These are phyloP conservation scores for Polytrichum formosum DNA, from an alignment of 225 moss, liverwort and hornwort species.

Conservation along the genomic window DNA sequence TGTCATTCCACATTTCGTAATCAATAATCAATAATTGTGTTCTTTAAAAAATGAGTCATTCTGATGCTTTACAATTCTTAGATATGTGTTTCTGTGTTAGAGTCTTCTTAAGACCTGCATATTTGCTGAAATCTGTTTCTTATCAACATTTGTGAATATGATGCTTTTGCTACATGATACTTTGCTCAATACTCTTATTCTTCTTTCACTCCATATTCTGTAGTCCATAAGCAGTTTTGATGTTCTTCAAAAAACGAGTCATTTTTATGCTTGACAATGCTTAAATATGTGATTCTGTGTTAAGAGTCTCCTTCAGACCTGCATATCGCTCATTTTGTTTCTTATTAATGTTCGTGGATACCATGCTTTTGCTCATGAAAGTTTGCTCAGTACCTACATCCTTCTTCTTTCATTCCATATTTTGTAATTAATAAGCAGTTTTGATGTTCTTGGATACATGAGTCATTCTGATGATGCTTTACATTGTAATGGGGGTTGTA, in stretches of 20 bases:
- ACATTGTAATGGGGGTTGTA: no score
- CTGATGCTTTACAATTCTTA: no score
- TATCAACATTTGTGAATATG: background rate
- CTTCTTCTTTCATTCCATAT: background rate
- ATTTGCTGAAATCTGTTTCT: background rate
- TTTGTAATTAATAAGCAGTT: background rate
- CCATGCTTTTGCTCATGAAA: background rate
- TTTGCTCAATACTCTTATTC: no score
- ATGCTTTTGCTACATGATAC: background rate
- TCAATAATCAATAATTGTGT: background rate
- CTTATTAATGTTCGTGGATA: background rate
- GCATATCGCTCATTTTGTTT: background rate
- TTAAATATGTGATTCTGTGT: background rate
- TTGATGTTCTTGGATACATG: background rate
- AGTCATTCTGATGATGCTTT: background rate
- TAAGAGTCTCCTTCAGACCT: background rate
- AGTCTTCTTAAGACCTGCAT: background rate
- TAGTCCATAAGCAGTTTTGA: background rate
- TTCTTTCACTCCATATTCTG: no score
- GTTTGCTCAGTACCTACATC: slow-evolving; percentile 18
- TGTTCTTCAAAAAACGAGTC: background rate
- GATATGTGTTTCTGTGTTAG: background rate
- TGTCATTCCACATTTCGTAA: background rate
- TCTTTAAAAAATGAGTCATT: background rate
- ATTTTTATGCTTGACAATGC: no score